These are phyloP conservation scores for Fusarium circinatum DNA, from an alignment of 2,329 filamentous ascomycete genomes.

Conservation along the genomic window DNA sequence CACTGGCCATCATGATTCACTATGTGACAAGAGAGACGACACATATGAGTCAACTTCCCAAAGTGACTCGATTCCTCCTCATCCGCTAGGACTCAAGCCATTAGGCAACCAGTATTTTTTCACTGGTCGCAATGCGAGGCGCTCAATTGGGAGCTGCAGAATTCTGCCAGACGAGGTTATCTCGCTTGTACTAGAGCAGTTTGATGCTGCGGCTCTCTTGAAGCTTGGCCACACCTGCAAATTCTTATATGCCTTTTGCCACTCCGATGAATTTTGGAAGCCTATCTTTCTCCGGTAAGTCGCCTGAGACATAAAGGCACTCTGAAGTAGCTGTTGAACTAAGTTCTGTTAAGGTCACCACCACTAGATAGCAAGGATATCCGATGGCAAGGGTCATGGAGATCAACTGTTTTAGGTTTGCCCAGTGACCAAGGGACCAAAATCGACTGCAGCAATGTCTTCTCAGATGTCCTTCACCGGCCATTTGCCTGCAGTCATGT, in stretches of 20 bases:
- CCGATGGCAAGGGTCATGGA: conserved; percentile 85
- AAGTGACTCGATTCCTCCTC: conserved; percentile 70
- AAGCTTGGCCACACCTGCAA: conserved; percentile 81
- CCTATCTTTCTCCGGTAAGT: conserved; percentile 85
- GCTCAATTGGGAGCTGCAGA: conserved; percentile 72
- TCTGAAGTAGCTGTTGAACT: conserved; percentile 27
- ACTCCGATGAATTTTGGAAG: conserved; percentile 91
- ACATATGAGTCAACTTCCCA: conserved; percentile 41
- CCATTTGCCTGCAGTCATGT: conserved; percentile 91
- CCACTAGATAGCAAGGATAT: conserved; percentile 47
- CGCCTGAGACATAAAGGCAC: conserved; percentile 9
- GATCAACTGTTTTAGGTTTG: conserved; percentile 77
- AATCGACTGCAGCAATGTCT: conserved; percentile 81
- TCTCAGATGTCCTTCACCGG: conserved; percentile 88
- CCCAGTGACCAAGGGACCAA: conserved; percentile 59
- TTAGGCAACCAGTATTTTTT: conserved; percentile 83
- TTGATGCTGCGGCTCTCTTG: conserved; percentile 72
- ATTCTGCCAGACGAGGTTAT: conserved; percentile 84
- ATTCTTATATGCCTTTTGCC: conserved; percentile 85
- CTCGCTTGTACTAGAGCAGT: conserved; percentile 76
- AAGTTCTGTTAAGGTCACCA: conserved; percentile 40
- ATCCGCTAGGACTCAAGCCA: conserved; percentile 87
- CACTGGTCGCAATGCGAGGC: conserved; percentile 72
- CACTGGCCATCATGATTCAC: conserved; percentile 20
- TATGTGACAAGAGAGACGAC: conserved; percentile 38